Conservation (phyloP, 1,139 yeast species). For the Yamadazyma pseudoaaseri region DNA sequence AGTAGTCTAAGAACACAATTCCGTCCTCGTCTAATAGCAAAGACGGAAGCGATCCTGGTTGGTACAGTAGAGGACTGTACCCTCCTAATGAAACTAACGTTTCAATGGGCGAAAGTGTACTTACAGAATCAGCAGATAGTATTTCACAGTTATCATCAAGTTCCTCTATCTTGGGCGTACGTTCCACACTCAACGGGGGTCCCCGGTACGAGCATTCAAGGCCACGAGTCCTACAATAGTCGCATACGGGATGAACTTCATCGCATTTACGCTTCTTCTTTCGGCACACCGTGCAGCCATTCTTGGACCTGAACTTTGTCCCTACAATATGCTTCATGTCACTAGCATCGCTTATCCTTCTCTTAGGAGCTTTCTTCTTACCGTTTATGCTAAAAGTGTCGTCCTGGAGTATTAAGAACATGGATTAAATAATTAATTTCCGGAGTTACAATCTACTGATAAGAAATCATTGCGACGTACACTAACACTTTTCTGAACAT, state of each 20-base stretch:
- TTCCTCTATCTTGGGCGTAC: too few relatives aligned
- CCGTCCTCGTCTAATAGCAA: constrained; percentile 18
- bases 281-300: constrained; percentile 20
- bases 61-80: too few relatives aligned
- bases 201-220: too few relatives aligned
- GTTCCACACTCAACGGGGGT: too few relatives aligned
- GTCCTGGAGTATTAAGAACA: constrained; percentile 14
- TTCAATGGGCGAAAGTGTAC: too few relatives aligned
- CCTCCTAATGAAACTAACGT: too few relatives aligned
- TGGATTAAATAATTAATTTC: constrained; percentile 1
- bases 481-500: too few relatives aligned
- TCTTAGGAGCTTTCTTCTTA: constrained; percentile 8
- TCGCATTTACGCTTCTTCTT: constrained; percentile 26
- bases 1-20: constrained; percentile 17
- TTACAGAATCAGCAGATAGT: too few relatives aligned
- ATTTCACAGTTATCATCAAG: too few relatives aligned
- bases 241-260: constrained; percentile 28
- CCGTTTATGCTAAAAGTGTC: constrained; percentile 9
- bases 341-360: constrained; percentile 4
- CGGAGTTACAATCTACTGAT: too few relatives aligned
- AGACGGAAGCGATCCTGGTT: constrained; percentile 16
- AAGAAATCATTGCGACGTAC: too few relatives aligned
- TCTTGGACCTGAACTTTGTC: constrained; percentile 16
- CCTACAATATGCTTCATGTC: constrained; percentile 11
- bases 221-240: too few relatives aligned